phyloP scores from a whole-genome alignment of 768 basidiomycete species.

The Boletus sp. region DNA sequence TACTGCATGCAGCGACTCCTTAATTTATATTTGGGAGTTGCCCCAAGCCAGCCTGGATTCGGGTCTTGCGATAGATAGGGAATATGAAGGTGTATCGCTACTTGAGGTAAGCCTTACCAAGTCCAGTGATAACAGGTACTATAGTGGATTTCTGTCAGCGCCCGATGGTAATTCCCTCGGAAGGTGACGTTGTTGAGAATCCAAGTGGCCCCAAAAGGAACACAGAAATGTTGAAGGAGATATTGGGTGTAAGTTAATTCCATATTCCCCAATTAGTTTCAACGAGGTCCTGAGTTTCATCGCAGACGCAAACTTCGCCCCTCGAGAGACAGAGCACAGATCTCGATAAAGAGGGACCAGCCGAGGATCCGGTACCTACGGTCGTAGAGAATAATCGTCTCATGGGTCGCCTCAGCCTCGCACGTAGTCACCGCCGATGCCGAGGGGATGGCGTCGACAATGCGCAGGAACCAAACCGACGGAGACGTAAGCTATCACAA shows the following conservation, averaged over 20 bases:
- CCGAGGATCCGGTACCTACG: constrained; percentile 7
- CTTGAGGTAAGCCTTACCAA: constrained; percentile 22
- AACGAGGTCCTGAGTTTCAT: constrained; percentile 3
- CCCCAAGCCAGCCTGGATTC: constrained; percentile 29
- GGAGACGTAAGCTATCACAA: constrained; percentile 15
- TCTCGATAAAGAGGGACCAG: constrained; percentile 1
- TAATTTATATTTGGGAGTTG: constrained; percentile 30
- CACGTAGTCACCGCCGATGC: constrained; percentile 1
- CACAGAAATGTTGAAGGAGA: constrained; percentile 7
- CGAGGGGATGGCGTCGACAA: not conserved
- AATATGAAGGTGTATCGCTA: constrained; percentile 19
- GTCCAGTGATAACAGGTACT: not conserved
- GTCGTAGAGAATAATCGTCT: not conserved
- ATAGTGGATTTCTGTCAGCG: constrained; percentile 13
- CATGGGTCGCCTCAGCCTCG: constrained; percentile 4
- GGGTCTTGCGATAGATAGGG: constrained; percentile 25
- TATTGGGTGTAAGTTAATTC: constrained; percentile 17
- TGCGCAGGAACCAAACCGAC: constrained; percentile 9
- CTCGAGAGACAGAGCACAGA: constrained; percentile 4
- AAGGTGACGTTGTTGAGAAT: constrained; percentile 1
- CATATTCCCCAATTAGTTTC: not conserved
- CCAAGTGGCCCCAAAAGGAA: not conserved
- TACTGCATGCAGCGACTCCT: constrained; percentile 30
- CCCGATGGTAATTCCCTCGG: not conserved
- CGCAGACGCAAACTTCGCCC: constrained; percentile 8